phyloP scores from a whole-genome alignment of 75 land plant genomes.

The Chamaecyparis obtusa region DNA sequence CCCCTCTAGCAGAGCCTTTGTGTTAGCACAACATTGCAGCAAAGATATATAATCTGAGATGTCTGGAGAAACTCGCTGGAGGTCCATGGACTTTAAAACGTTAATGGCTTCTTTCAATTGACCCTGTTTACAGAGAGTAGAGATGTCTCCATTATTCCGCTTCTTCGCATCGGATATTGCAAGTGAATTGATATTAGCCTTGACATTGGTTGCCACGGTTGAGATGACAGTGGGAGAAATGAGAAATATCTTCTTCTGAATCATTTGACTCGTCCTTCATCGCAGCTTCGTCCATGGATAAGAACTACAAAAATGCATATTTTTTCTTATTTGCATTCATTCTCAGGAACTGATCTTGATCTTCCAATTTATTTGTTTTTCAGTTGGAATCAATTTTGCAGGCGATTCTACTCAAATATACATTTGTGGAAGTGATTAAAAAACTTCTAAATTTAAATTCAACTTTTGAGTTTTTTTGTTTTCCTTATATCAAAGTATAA shows the following conservation, averaged over 20 bases:
- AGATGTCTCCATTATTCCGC: background rate
- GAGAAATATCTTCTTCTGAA: background rate
- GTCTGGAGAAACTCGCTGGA: background rate
- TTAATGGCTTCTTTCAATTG: background rate
- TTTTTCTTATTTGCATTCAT: too few relatives aligned
- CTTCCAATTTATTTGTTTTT: too few relatives aligned
- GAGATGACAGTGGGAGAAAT: background rate
- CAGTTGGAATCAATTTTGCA: too few relatives aligned
- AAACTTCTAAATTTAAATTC: too few relatives aligned
- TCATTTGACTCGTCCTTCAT: background rate
- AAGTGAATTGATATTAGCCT: background rate
- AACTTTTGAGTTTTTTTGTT: too few relatives aligned
- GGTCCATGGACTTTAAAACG: background rate
- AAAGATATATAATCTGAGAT: slow-evolving; percentile 23
- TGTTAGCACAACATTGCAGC: slow-evolving; percentile 22
- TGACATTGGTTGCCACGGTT: background rate
- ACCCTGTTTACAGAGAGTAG: background rate
- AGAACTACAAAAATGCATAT: too few relatives aligned
- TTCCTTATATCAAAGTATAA: too few relatives aligned
- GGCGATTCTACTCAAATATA: too few relatives aligned
- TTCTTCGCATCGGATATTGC: background rate
- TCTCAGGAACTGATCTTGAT: too few relatives aligned
- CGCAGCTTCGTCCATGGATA: background rate
- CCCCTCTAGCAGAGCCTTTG: slow-evolving; percentile 18
- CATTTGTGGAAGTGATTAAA: too few relatives aligned